Base-by-base conservation (phyloP, 352 stramenopile species). In the Stephanocyclus meneghinianus region DNA sequence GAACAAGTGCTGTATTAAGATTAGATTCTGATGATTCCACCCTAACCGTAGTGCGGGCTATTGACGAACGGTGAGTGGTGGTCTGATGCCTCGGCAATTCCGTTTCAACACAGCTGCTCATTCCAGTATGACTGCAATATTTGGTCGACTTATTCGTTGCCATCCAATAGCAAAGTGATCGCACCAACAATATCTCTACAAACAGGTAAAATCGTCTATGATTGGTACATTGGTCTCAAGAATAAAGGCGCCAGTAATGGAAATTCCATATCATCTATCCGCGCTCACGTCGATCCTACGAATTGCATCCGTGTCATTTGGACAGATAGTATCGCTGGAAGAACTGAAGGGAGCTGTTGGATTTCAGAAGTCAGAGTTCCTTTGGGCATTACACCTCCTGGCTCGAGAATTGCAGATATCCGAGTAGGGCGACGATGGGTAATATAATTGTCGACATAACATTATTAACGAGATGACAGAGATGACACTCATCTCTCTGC, bases 161-260 rank as follows among this genome's bases (percentile, higher is more conserved):
- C 55, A 21, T 35, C n/a, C 40, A 30, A 71, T 32, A 80, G 73
- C 48, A 85, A 78, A 80, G 74, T 80, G n/a, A 78, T 85, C n/a
- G 78, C 78, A 47, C 78, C 78, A 9, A 80, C 78, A 26, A 85
- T 85, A 78, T 85, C 78, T 13, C 73, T 80, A 30, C 53, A 74
- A 50, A 71, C 71, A 13, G 78, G 78, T 32, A 85, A 85, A 51
- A 84, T 84, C 13, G 70, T 85, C 15, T 85, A 81, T 59, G 78
- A 85, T 61, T 85, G 72, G 64, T 70, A 78, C 37, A 13, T 85
- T 48, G 13, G 35, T 51, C 48, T 73, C n/a, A 37, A 63, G 0
- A 60, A 61, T n/a, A 15, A 60, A 7, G n/a, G 56, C 13, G 48
- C 16, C 6, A 30, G 6, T 35, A 18, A 61, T 42, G 7, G 40